A percentile compares a stretch with the other conserved stretches of the same genome.
phyloP scores from a whole-genome alignment of 306 rosid genomes.

The Sechiopsis laciniata region DNA sequence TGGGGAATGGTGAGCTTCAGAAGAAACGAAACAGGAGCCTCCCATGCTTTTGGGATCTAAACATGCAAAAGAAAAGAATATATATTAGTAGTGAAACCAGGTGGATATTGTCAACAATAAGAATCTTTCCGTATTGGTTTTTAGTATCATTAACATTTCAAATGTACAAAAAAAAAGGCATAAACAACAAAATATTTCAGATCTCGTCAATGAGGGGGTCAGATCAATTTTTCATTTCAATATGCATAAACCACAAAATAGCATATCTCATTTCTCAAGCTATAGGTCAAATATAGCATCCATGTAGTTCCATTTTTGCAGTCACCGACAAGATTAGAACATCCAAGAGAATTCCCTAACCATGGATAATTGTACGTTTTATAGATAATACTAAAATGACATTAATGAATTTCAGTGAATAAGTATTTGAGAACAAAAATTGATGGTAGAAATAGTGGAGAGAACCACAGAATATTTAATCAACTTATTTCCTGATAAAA shows the following conservation, averaged over 20 bases:
- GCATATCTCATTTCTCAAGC: background rate
- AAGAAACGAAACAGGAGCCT: slow-evolving; percentile 55
- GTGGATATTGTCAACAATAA: background rate
- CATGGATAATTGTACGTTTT: background rate
- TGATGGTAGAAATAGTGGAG: background rate
- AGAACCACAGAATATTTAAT: background rate
- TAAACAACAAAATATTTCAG: background rate
- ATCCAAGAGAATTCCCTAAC: background rate
- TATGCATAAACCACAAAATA: background rate
- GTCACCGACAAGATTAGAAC: background rate
- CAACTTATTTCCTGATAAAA: background rate
- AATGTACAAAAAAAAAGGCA: background rate
- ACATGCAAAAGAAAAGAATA: slow-evolving; percentile 13
- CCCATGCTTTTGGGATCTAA: slow-evolving; percentile 66
- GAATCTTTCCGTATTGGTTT: background rate
- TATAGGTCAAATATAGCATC: background rate
- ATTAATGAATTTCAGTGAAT: background rate
- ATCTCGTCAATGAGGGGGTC: background rate
- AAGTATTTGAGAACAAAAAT: background rate
- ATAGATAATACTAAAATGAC: background rate
- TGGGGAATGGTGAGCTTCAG: slow-evolving; percentile 80
- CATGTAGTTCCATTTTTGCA: background rate
- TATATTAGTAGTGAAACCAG: background rate
- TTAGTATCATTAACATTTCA: background rate
- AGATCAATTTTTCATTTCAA: background rate